These are phyloP conservation scores for Exophiala viscosa DNA, from an alignment of 2,329 filamentous ascomycete species.

Conservation along the genomic window DNA sequence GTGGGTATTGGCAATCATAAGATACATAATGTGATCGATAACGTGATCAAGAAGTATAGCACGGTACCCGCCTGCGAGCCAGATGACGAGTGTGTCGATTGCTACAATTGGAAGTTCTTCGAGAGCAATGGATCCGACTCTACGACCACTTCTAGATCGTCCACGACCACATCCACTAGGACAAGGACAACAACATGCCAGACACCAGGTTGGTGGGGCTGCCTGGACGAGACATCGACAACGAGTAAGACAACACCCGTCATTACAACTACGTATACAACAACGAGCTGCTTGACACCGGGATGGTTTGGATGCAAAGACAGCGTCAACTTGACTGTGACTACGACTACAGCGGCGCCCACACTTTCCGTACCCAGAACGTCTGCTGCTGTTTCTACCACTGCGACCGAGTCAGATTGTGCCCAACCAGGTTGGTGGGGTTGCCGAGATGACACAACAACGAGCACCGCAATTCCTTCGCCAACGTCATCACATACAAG, in stretches of 20 bases:
- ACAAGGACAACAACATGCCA: constrained; percentile 82
- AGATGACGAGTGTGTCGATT: constrained; percentile 81
- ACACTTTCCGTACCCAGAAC: constrained; percentile 25
- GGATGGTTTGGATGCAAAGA: constrained; percentile 45
- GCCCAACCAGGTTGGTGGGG: constrained; percentile 38
- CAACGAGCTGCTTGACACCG: constrained; percentile 40
- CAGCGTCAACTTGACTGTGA: constrained; percentile 33
- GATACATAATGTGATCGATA: constrained; percentile 80
- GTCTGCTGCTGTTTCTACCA: constrained; percentile 28
- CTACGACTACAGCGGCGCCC: constrained; percentile 28
- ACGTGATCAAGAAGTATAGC: constrained; percentile 82
- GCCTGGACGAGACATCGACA: constrained; percentile 48
- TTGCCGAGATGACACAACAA: constrained; percentile 37
- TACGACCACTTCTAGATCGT: constrained; percentile 59
- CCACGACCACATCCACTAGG: constrained; percentile 59
- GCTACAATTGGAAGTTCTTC: constrained; percentile 89
- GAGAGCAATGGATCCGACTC: constrained; percentile 83
- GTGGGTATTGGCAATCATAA: constrained; percentile 88
- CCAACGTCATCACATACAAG: constrained; percentile 19
- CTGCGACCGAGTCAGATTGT: constrained; percentile 35
- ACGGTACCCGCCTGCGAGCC: constrained; percentile 70
- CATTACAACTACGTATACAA: constrained; percentile 34
- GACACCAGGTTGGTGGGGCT: constrained; percentile 88
- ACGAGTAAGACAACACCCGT: constrained; percentile 36
- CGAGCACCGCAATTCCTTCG: constrained; percentile 15